Evolutionary conservation across 1,139 yeast species (phyloP), one percentile per base, ranked within the genome.

Genomic region (Yamadazyma oceani): DNA sequence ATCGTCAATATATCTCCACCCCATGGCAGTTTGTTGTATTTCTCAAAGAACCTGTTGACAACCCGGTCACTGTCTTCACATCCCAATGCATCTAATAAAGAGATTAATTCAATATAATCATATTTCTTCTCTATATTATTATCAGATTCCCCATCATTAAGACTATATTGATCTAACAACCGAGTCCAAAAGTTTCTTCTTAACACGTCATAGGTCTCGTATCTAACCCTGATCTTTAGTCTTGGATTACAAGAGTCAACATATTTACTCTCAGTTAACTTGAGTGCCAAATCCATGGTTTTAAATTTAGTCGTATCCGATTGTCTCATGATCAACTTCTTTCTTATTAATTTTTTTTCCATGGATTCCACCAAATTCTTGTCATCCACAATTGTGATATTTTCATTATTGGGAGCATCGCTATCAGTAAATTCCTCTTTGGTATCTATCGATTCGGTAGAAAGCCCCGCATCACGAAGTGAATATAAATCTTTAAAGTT

Each of bases 161-260:
- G 36, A 36, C 53, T 51, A 52, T 75, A 85, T 41, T 78, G 78
- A 17, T 69, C 69, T 21, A 87, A 66, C 14, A 87, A 64, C 5
- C 78, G 70, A 26, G 70, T 62, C 95, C 96, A 88, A 48, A 89
- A 77, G 39, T 80, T 79, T 45, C 75, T 76, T 42, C 92, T 70
- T 39, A 89, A 65, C 3, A 69, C 73, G 0, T 70, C 71, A 54
- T 88, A 88, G 0, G 92, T 79, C 44, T 83, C 78, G 53, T 82
- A 87, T 39, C 85, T 69, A 7, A 82, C 83, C 29, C 82, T 66
- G 10, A 88, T 58, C 36, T 74, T 75, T 40, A 88, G 54, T 16
- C 63, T 66, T 0, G 96, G 92, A 2, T 56, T 47, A 44, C 73
- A 70, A 36, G 65, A 64, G 1, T 59, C 64, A n/a, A 55, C 57